phyloP scores from a whole-genome alignment of 257 asterid species.

The Cynanchum wilfordii region DNA sequence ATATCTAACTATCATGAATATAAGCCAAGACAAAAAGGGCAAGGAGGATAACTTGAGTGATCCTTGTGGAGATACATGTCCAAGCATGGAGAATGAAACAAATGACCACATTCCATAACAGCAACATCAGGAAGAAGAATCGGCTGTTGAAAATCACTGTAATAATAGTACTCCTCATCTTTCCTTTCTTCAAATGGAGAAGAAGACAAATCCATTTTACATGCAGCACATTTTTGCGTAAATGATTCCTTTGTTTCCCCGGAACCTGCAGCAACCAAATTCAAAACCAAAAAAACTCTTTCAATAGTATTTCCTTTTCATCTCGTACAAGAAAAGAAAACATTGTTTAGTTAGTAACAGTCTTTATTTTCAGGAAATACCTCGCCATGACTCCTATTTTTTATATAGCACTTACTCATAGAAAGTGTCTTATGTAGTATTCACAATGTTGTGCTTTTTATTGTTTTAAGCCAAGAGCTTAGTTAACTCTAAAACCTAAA shows the following conservation, averaged over 20 bases:
- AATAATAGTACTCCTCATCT: not conserved
- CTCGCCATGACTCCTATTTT: too few species aligned
- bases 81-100: conserved; percentile 25
- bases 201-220: conserved; percentile 10
- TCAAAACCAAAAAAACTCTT: too few species aligned
- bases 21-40: conserved; percentile 20
- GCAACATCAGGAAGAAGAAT: conserved; percentile 17
- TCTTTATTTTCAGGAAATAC: too few species aligned
- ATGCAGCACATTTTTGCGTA: conserved; percentile 8
- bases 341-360: too few species aligned
- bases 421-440: too few species aligned
- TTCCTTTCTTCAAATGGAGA: not conserved
- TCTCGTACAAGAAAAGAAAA: too few species aligned
- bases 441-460: too few species aligned
- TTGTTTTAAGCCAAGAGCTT: too few species aligned
- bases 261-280: conserved; percentile 11
- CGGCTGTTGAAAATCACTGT: not conserved
- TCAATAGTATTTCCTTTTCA: too few species aligned
- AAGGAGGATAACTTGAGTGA: conserved; percentile 19
- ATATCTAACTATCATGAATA: too few species aligned
- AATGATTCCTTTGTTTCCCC: not conserved
- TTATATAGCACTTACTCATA: too few species aligned
- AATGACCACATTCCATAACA: conserved; percentile 28
- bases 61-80: conserved; percentile 17
- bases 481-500: too few species aligned